Base-by-base conservation (phyloP, 2,329 filamentous ascomycete species). In the Sarocladium brachiariae region DNA sequence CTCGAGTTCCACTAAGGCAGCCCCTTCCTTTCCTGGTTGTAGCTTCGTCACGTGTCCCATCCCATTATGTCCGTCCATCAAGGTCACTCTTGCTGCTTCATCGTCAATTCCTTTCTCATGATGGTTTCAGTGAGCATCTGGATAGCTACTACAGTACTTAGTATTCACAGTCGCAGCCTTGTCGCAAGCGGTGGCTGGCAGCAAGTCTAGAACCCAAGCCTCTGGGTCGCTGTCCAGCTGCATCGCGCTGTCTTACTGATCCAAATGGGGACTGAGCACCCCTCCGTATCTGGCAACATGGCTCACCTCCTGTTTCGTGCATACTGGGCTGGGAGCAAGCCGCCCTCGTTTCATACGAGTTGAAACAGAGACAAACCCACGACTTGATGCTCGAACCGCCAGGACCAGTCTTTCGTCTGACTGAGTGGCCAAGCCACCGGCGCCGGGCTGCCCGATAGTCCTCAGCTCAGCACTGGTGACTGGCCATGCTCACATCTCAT, bases 401-500 rank as follows among this genome's bases (percentile, higher is more conserved):
- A 27, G 39, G 9, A 11, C 11, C 23, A 19, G 13, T 39, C n/a
- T 39, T 9, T 13, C 30, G 33, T 39, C 35, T 43, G 21, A 25
- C 7, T 25, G 39, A 10, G 14, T 43, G 39, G 21, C 21, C 25
- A 25, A 43, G 39, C 39, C 39, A 43, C 39, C 21, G n/a, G 13
- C 7, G 39, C 39, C 39, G 39, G 39, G 23, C 21, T 25, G 39
- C 39, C 39, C 39, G 39, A 43, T 27, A 8, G 10, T 23, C 7
- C n/a, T 43, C 39, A 25, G 19, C 39, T 43, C 39, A 25, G 39
- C 39, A 10, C 8, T 43, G 39, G 37, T 25, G 39, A 43, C 21
- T 8, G 21, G 39, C 27, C 39, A 43, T 43, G 39, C 39, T 43
- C 39, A 43, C 39, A 13, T 25, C 23, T 19, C 39, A 43, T 43